Evolutionary conservation across 1,284 basidiomycete species (phyloP), one percentile per base, ranked within the genome.

Genomic region (Pseudozyma flocculosa): DNA sequence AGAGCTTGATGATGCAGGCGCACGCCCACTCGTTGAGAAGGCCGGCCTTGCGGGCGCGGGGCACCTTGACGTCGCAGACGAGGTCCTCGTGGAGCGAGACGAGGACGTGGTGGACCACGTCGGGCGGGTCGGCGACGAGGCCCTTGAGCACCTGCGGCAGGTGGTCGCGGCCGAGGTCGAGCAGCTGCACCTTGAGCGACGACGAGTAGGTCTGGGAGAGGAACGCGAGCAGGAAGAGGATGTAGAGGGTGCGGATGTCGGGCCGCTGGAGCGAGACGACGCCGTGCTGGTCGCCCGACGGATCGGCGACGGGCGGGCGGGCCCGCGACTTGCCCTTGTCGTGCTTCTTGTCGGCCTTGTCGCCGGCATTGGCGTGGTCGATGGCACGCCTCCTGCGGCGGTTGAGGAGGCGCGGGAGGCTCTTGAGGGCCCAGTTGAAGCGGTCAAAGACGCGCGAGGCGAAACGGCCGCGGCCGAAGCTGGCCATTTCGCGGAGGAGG

Each of bases 161-260:
- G 17, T 61, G 54, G 17, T 72, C 64, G 14, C 51, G 32, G n/a
- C 68, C 70, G 15, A 75, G 57, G 4, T 68, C 63, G 18, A 70
- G 50, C 2, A 66, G 48, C 2, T 57, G 44, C 22, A 58, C 40
- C 45, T 68, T 66, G 45, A 68, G 55, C 22, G 49, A 46, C 15
- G 56, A 40, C 23, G 60, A 56, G 43, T 55, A 72, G 51, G 52
- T 54, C 55, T 61, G 73, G 39, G 53, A 50, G 34, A 77, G 45
- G 42, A 77, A 65, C 14, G 72, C 59, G 23, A 70, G 53, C 0
- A 73, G 59, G 45, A 76, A 70, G 30, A 70, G 50, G n/a, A 76
- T 60, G 46, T 69, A 76, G 30, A 72, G 63, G 3, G 72, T 72
- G 22, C 74, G 65, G 13, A 75, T 62, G 43, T 77, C 75, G 14